These are phyloP conservation scores for Cenchrus purpureus DNA, from an alignment of 176 grass and related monocot species.

Conservation along the genomic window DNA sequence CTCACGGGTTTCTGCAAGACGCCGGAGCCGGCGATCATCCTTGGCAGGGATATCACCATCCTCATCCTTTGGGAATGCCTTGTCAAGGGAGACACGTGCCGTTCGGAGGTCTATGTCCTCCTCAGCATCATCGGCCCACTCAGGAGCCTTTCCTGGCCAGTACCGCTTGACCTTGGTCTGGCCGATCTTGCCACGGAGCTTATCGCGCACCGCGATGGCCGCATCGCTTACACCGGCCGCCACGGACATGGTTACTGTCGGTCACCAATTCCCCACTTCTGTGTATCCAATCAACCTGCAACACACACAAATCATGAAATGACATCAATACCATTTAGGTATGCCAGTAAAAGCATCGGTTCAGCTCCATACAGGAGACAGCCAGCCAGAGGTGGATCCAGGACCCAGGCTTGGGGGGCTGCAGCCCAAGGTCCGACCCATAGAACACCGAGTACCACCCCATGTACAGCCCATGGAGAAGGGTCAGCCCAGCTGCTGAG, in stretches of 20 bases:
- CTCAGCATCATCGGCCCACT: conserved; percentile 62
- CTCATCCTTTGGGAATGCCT: conserved; percentile 71
- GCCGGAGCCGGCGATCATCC: conserved; percentile 74
- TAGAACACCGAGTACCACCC: no score
- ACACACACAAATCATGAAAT: neutral
- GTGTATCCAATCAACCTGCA: neutral
- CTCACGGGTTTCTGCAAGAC: conserved; percentile 68
- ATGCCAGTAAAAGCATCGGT: neutral
- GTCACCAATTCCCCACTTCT: neutral
- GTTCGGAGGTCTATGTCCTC: conserved; percentile 62
- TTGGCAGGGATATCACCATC: conserved; percentile 51
- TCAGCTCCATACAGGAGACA: neutral
- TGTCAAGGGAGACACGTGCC: conserved; percentile 60
- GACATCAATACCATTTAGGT: neutral
- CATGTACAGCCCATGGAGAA: no score
- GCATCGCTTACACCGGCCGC: conserved; percentile 74
- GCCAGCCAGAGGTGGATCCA: no score
- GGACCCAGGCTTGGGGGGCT: no score
- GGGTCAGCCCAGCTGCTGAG: no score
- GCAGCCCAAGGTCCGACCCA: no score
- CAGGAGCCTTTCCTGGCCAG: conserved; percentile 76
- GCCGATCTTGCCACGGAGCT: conserved; percentile 87
- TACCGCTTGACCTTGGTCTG: conserved; percentile 99
- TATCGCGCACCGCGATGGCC: conserved; percentile 80
- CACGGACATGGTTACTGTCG: conserved; percentile 61